Base-by-base conservation (phyloP, 345 rosid species). In the Acer negundo region DNA sequence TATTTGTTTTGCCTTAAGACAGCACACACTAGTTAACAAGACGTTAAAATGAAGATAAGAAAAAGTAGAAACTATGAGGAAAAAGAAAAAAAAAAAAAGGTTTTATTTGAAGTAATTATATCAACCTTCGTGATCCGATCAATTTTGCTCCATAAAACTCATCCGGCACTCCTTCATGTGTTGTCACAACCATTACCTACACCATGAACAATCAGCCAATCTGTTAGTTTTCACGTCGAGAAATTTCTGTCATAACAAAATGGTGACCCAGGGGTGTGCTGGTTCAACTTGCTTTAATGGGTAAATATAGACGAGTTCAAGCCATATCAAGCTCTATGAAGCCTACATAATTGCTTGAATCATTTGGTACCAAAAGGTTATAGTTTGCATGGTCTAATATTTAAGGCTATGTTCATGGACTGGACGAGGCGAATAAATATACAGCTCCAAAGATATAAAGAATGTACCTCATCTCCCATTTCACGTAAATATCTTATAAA, bases 111-210 rank as follows among this genome's bases (percentile, higher is more conserved):
- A 38, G 51, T 71, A 65, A 31, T 65, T 64, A 67, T 61, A 70
- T 75, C 81, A 78, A 96, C 98, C 99, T 96, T 63, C 91, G 78
- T 70, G 99, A 96, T 76, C 99, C 99, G 59, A 96, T 94, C 88
- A 90, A 82, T 85, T 89, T 92, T 35, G 99, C 98, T 77, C 99
- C 99, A 80, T 96, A 89, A 76, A 96, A 96, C 83, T 96, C 99
- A 42, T 87, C 78, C 0, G 99, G 99, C 55, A 96, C 97, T 80
- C 99, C 99, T 89, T 94, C 99, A 76, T 96, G 99, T 75, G 99
- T 96, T 6, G 99, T 96, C 74, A 96, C 97, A 20, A 96, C 99
- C 90, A 96, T 84, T 73, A 93, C 99, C 99, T 95, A 77, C 63
- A 56, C 58, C 72, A 66, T 42, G 46, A 77, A 58, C 31, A 80